phyloP scores from a whole-genome alignment of 129 eudicot genomes.

The Helianthus tuberosus region DNA sequence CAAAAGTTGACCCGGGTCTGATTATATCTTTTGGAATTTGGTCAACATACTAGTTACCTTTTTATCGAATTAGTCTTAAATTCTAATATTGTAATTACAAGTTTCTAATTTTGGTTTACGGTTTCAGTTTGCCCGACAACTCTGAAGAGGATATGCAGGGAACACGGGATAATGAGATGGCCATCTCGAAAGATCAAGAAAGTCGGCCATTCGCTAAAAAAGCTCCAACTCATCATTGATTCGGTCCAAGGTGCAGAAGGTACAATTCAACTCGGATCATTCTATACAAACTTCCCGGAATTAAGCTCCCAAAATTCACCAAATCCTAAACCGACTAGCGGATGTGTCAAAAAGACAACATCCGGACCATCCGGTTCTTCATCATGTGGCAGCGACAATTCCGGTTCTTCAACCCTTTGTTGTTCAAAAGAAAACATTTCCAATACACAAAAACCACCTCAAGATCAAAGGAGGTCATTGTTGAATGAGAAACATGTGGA shows the following conservation, averaged over 20 bases:
- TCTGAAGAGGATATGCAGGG: constrained; percentile 79
- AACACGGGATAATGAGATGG: constrained; percentile 73
- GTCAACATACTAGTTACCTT: background rate
- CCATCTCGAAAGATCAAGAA: constrained; percentile 75
- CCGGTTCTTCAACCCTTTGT: constrained; percentile 46
- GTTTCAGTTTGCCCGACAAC: constrained; percentile 65
- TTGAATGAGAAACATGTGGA: constrained; percentile 19
- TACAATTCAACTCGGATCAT: constrained; percentile 58
- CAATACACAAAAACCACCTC: constrained; percentile 30
- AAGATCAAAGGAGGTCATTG: constrained; percentile 37
- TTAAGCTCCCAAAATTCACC: constrained; percentile 36
- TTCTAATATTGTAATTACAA: background rate
- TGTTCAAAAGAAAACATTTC: constrained; percentile 35
- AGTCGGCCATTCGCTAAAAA: constrained; percentile 66
- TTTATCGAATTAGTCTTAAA: background rate
- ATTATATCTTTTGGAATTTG: background rate
- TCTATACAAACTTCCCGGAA: constrained; percentile 61
- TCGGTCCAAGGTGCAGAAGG: constrained; percentile 73
- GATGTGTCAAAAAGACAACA: background rate
- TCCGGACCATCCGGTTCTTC: constrained; percentile 1
- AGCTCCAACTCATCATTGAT: constrained; percentile 69
- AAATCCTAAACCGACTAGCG: background rate
- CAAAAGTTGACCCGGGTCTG: background rate
- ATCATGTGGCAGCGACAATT: constrained; percentile 23
- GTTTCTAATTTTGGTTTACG: constrained; percentile 10